Conservation (phyloP, 164 flowering plant genomes). For the Magnolia kwangsiensis region DNA sequence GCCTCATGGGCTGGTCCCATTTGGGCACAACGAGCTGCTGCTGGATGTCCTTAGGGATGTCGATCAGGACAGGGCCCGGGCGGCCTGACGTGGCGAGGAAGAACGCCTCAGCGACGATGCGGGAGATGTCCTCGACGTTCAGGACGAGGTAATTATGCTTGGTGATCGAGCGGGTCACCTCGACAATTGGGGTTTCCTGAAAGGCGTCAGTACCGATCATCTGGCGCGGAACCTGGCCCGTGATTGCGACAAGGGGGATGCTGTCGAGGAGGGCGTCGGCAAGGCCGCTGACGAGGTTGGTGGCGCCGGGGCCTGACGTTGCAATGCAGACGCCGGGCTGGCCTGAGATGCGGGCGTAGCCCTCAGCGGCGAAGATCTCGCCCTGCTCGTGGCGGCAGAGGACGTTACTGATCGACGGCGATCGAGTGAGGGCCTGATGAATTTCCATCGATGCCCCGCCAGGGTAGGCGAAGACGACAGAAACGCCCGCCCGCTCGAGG, state of each 20-base stretch:
- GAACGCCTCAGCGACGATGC: conserved; percentile 53
- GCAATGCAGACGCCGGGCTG: conserved; percentile 65
- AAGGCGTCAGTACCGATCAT: conserved; percentile 77
- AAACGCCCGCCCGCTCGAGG: conserved; percentile 58
- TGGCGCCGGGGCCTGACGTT: conserved; percentile 80
- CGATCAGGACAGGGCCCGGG: conserved; percentile 69
- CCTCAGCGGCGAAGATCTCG: conserved; percentile 67
- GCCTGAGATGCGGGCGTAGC: conserved; percentile 63
- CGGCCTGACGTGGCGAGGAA: conserved; percentile 50
- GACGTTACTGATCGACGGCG: conserved; percentile 38
- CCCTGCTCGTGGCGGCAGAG: conserved; percentile 73
- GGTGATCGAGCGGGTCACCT: conserved; percentile 65
- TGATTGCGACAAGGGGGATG: conserved; percentile 56
- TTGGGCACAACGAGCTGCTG: conserved; percentile 54
- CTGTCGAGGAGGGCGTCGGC: conserved; percentile 71
- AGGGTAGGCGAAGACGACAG: conserved; percentile 56
- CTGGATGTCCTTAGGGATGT: conserved; percentile 63
- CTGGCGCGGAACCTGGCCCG: conserved; percentile 65
- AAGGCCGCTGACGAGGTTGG: conserved; percentile 65
- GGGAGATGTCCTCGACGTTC: conserved; percentile 56
- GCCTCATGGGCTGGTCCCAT: conserved; percentile 41
- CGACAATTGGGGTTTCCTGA: conserved; percentile 69
- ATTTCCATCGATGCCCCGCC: conserved; percentile 78
- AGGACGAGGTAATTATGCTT: conserved; percentile 69
- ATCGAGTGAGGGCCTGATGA: conserved; percentile 70